phyloP scores from a whole-genome alignment of 352 stramenopile genomes.

The Thraustochytrium sp. region DNA sequence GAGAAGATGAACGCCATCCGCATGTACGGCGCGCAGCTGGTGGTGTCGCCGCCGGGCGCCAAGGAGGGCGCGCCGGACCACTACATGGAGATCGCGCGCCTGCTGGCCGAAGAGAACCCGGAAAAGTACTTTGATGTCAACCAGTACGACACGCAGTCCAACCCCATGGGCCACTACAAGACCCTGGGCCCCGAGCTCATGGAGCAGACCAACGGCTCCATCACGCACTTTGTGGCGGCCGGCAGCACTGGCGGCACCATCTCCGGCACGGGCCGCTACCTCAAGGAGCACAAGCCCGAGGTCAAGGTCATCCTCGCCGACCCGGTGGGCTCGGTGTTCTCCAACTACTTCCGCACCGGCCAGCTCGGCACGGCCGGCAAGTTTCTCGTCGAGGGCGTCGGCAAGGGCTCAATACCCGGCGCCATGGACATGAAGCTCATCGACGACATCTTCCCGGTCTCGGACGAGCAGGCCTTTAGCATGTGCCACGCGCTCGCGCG shows the following conservation, averaged over 20 bases:
- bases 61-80: conserved; percentile 45
- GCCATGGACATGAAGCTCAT: conserved; percentile 45
- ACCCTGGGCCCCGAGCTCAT: conserved; percentile 77
- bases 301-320: conserved; percentile 60
- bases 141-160: conserved; percentile 58
- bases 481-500: conserved; percentile 38
- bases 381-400: conserved; percentile 45
- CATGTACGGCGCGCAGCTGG: conserved; percentile 41
- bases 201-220: conserved; percentile 70
- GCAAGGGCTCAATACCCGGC: conserved; percentile 45
- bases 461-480: conserved; percentile 44
- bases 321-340: conserved; percentile 42
- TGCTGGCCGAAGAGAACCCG: conserved; percentile 29
- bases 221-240: conserved; percentile 78
- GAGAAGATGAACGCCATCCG: conserved; percentile 63
- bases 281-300: conserved; percentile 74
- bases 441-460: conserved; percentile 44
- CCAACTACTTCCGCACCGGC: conserved; percentile 41
- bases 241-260: conserved; percentile 77
- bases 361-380: conserved; percentile 32
- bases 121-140: conserved; percentile 55
- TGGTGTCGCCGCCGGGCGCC: conserved; percentile 34
- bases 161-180: conserved; percentile 53
- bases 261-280: conserved; percentile 69
- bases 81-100: conserved; percentile 46